These are phyloP conservation scores for Decorospora gaudefroyi DNA, from an alignment of 2,329 filamentous ascomycete genomes.

Conservation along the genomic window DNA sequence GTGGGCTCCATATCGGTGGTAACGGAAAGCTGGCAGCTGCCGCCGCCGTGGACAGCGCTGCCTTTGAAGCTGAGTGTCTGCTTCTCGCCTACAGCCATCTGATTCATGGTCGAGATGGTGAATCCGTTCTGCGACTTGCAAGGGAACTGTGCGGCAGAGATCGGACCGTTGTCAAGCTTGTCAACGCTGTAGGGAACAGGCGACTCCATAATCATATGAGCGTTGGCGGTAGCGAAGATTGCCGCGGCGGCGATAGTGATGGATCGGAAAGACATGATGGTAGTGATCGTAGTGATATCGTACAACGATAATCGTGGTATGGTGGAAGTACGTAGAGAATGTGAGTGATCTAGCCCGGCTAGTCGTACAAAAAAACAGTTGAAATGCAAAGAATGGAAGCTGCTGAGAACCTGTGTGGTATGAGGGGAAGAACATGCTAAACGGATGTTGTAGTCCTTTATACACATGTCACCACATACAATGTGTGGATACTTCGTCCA, in stretches of 20 bases:
- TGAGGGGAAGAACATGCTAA: conserved; percentile 19
- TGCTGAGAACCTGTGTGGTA: conserved; percentile 25
- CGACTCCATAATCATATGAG: conserved; percentile 73
- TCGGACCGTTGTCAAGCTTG: conserved; percentile 65
- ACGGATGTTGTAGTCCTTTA: conserved; percentile 26
- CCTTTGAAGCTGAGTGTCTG: conserved; percentile 70
- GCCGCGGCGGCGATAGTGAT: conserved; percentile 56
- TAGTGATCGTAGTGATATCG: conserved; percentile 12
- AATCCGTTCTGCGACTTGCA: conserved; percentile 58
- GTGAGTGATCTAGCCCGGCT: conserved; percentile 40
- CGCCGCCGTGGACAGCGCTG: conserved; percentile 81
- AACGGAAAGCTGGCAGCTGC: conserved; percentile 84
- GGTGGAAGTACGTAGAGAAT: conserved; percentile 18
- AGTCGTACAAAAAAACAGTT: conserved; percentile 22
- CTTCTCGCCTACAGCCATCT: conserved; percentile 65
- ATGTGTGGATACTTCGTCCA: no score
- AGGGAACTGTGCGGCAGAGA: conserved; percentile 69
- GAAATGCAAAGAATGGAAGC: conserved; percentile 24
- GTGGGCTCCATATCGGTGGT: conserved; percentile 64
- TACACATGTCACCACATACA: conserved; percentile 24
- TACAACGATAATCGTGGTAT: conserved; percentile 17
- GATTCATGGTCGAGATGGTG: conserved; percentile 40
- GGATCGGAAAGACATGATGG: conserved; percentile 58
- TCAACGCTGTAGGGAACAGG: conserved; percentile 66
- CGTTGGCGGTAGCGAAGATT: conserved; percentile 62